Conservation (phyloP, 164 flowering plant species). For the Magnolia kwangsiensis region DNA sequence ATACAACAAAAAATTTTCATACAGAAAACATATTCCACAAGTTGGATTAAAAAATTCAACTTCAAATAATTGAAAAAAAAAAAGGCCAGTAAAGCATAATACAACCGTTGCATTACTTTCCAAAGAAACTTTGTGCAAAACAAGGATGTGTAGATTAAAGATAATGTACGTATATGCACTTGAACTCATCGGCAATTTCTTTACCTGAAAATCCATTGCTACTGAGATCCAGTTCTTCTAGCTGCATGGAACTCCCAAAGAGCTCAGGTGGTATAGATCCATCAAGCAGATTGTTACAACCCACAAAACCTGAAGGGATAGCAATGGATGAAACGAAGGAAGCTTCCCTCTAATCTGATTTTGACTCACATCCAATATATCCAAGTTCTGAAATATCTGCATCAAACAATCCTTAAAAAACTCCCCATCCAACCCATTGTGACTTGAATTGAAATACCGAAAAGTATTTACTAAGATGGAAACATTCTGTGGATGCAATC, state of each 20-base stretch:
- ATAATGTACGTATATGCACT: background rate
- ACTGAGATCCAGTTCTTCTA: slow-evolving; percentile 91
- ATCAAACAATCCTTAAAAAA: slow-evolving; percentile 48
- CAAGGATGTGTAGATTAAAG: too few relatives aligned
- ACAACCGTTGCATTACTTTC: background rate
- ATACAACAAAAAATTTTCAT: too few relatives aligned
- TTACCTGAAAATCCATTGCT: slow-evolving; percentile 80
- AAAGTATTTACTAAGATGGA: slow-evolving; percentile 61
- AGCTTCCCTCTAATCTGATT: slow-evolving; percentile 63
- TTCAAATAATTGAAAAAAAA: too few relatives aligned
- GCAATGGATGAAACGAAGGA: slow-evolving; percentile 52
- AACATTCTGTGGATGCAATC: slow-evolving; percentile 31
- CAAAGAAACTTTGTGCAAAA: background rate
- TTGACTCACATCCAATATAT: slow-evolving; percentile 60
- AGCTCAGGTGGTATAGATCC: slow-evolving; percentile 64
- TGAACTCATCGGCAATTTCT: background rate
- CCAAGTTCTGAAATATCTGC: slow-evolving; percentile 57
- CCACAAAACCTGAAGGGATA: slow-evolving; percentile 47
- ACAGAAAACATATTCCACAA: too few relatives aligned
- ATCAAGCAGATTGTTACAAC: slow-evolving; percentile 55
- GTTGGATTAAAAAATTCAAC: too few relatives aligned
- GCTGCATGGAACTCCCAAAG: slow-evolving; percentile 39
- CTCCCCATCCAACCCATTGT: slow-evolving; percentile 53
- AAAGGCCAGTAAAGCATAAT: too few relatives aligned
- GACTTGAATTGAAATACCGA: slow-evolving; percentile 56